phyloP scores from a whole-genome alignment of 305 asterid genomes.

The Striga hermonthica region DNA sequence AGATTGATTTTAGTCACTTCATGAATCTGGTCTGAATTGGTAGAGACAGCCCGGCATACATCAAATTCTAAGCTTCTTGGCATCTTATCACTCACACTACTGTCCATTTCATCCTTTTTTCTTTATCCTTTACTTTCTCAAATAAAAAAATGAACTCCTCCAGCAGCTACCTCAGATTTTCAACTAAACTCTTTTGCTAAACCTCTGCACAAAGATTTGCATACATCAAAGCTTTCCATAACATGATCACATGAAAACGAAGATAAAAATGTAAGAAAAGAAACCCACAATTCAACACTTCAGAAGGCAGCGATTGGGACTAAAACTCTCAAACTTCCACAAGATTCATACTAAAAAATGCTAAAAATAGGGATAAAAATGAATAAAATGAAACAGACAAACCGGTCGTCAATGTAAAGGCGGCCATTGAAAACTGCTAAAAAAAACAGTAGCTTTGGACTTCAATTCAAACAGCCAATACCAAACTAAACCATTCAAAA shows the following conservation, averaged over 20 bases:
- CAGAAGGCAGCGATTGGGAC: constrained; percentile 29
- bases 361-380: constrained; percentile 21
- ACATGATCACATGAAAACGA: constrained; percentile 17
- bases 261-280: constrained; percentile 15
- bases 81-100: constrained; percentile 38
- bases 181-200: constrained; percentile 29
- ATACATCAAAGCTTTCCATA: constrained; percentile 24
- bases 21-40: constrained; percentile 25
- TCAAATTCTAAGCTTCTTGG: constrained; percentile 32
- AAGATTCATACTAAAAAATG: constrained; percentile 28
- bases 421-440: constrained; percentile 26
- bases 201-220: constrained; percentile 26
- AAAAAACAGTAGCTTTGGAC: constrained; percentile 12
- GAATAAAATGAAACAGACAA: background rate
- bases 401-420: background rate
- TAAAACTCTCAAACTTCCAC: constrained; percentile 26
- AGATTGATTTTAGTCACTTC: constrained; percentile 29
- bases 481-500: constrained; percentile 22
- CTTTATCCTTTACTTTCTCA: background rate
- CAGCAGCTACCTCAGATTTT: constrained; percentile 26
- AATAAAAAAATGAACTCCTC: constrained; percentile 28
- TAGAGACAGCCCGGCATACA: constrained; percentile 24
- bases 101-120: constrained; percentile 51
- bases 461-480: constrained; percentile 28
- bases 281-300: constrained; percentile 23